Evolutionary conservation across 345 rosid species (phyloP).

Genomic region (Laguncularia racemosa): DNA sequence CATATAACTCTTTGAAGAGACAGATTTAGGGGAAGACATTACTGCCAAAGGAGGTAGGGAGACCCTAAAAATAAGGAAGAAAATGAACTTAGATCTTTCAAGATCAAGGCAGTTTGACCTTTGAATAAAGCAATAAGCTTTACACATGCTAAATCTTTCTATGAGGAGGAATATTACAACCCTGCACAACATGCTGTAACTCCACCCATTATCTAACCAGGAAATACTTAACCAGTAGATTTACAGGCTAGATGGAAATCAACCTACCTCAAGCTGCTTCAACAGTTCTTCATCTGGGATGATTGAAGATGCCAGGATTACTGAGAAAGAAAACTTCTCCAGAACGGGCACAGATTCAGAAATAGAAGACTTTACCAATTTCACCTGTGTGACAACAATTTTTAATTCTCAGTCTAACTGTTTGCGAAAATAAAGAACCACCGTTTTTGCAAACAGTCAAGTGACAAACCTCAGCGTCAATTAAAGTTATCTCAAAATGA

Average conservation of each 20-base stretch:
- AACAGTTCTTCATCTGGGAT: conserved; percentile 56
- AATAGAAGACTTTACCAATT: conserved; percentile 28
- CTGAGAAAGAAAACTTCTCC: conserved; percentile 47
- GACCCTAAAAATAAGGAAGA: no score
- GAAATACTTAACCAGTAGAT: neutral
- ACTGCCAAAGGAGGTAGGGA: no score
- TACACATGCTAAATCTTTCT: no score
- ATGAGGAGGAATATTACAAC: no score
- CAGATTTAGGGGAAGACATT: no score
- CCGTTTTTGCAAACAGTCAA: neutral
- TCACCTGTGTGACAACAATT: conserved; percentile 42
- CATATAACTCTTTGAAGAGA: no score
- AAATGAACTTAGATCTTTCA: no score
- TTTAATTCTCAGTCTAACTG: neutral
- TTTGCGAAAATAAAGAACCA: no score
- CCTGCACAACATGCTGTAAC: no score
- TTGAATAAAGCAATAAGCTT: no score
- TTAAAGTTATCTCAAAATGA: conserved; percentile 43
- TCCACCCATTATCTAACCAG: no score
- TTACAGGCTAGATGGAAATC: neutral
- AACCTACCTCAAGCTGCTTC: conserved; percentile 72
- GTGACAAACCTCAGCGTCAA: conserved; percentile 48
- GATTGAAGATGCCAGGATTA: conserved; percentile 42
- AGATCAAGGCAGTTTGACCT: no score
- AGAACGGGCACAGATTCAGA: conserved; percentile 32